Conservation (phyloP, 371 early-diverging fungal genomes). For the Apophysomyces elegans region DNA sequence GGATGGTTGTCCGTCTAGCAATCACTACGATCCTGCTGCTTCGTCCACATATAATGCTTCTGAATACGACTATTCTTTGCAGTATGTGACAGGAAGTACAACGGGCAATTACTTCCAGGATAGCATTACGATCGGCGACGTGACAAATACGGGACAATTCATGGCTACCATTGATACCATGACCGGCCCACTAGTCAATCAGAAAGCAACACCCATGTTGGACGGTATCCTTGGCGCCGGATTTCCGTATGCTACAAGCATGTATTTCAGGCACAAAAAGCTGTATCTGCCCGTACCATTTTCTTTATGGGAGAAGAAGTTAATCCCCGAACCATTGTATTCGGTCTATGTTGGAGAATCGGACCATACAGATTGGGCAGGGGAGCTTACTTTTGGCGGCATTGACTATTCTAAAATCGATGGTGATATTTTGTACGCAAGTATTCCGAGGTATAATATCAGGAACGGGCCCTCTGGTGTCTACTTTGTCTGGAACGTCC, state of each 20-base stretch:
- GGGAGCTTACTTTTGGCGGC: slow-evolving; percentile 61
- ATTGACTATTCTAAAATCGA: slow-evolving; percentile 29
- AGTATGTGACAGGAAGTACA: slow-evolving; percentile 12
- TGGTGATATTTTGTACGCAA: background rate
- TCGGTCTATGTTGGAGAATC: slow-evolving; percentile 12
- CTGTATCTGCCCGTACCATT: slow-evolving; percentile 16
- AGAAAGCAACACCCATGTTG: background rate
- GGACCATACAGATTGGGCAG: slow-evolving; percentile 24
- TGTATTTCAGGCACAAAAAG: slow-evolving; percentile 3
- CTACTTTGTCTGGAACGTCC: background rate
- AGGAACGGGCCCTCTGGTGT: background rate
- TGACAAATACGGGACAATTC: background rate
- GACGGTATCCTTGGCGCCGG: slow-evolving; percentile 22
- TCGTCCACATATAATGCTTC: slow-evolving; percentile 10
- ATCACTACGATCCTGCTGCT: background rate
- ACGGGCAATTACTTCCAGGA: slow-evolving; percentile 18
- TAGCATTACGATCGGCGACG: slow-evolving; percentile 7
- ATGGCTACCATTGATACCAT: slow-evolving; percentile 12
- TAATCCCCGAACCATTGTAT: slow-evolving; percentile 16
- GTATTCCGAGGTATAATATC: background rate
- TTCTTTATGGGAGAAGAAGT: slow-evolving; percentile 5
- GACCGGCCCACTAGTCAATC: slow-evolving; percentile 5
- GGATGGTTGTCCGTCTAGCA: slow-evolving; percentile 4
- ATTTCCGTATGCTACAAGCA: slow-evolving; percentile 5
- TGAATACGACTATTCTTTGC: background rate